These are phyloP conservation scores for Fagus crenata DNA, from an alignment of 306 rosid genomes.

Conservation along the genomic window DNA sequence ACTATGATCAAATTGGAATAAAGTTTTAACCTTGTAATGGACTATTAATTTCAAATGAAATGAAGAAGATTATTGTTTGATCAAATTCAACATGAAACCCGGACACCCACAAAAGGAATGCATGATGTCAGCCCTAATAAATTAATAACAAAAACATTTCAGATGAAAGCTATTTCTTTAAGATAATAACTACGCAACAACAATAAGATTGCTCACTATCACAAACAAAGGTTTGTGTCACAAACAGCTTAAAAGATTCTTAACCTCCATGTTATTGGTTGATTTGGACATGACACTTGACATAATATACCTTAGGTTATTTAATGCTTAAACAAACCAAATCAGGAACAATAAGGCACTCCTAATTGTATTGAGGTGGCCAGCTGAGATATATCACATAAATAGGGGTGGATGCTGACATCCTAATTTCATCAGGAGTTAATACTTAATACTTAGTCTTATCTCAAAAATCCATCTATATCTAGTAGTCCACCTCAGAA, in stretches of 20 bases:
- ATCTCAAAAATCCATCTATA: background rate
- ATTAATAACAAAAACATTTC: background rate
- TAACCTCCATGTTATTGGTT: conserved; percentile 14
- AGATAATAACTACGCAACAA: conserved; percentile 5
- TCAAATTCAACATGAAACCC: no score
- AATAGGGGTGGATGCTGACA: conserved; percentile 27
- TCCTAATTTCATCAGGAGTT: conserved; percentile 15
- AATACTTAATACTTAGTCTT: no score
- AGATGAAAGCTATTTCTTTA: background rate
- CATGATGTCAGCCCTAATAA: background rate
- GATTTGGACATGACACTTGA: conserved; percentile 22
- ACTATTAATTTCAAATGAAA: no score
- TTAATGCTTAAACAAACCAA: background rate
- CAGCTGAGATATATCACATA: conserved; percentile 15
- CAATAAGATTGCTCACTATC: conserved; percentile 14
- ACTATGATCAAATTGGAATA: no score
- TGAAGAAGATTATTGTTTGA: no score
- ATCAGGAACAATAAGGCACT: background rate
- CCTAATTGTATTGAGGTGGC: conserved; percentile 13
- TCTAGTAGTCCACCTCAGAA: conserved; percentile 9
- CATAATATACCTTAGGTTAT: background rate
- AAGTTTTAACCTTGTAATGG: no score
- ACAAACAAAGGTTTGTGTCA: background rate
- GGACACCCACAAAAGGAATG: background rate
- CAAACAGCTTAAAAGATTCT: conserved; percentile 2